Evolutionary conservation across 1,284 basidiomycete genomes (phyloP).

Genomic region (Naganishia albida): DNA sequence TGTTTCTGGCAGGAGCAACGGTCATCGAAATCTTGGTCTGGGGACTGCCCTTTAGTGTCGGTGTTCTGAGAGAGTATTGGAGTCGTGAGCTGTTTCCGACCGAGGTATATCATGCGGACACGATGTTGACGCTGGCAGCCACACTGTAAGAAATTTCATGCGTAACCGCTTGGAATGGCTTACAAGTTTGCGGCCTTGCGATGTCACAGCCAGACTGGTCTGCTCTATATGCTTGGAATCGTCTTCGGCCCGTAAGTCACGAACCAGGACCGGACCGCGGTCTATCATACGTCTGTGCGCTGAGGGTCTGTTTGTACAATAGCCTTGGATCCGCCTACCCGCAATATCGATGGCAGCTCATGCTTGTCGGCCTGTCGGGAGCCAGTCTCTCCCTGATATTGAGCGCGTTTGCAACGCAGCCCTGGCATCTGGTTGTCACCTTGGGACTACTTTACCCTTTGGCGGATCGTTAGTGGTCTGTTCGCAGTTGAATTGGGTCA

Average conservation of each 20-base stretch:
- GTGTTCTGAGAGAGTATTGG: conserved; percentile 52
- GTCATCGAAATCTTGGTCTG: conserved; percentile 48
- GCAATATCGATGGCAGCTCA: conserved; percentile 24
- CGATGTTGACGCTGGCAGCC: conserved; percentile 48
- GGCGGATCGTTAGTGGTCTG: conserved; percentile 39
- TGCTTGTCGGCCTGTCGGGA: conserved; percentile 12
- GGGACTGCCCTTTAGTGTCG: conserved; percentile 51
- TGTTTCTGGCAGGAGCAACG: conserved; percentile 48
- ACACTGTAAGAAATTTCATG: conserved; percentile 37
- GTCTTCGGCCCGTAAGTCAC: conserved; percentile 47
- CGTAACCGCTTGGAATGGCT: neutral
- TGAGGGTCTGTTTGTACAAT: neutral
- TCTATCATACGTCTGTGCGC: too few relatives aligned
- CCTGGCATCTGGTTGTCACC: conserved; percentile 51
- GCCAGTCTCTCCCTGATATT: conserved; percentile 40
- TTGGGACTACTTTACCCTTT: conserved; percentile 50
- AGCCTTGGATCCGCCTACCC: conserved; percentile 26
- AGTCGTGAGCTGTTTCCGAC: conserved; percentile 45
- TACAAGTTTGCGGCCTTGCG: neutral
- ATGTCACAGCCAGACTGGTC: conserved; percentile 41
- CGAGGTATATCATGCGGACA: conserved; percentile 35
- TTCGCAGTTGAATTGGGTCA: conserved; percentile 5
- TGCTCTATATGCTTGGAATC: conserved; percentile 48
- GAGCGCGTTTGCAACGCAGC: conserved; percentile 48
- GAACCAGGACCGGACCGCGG: too few relatives aligned